Evolutionary conservation across 2,329 filamentous ascomycete species (phyloP).

Genomic region (Metarhizium humberi): DNA sequence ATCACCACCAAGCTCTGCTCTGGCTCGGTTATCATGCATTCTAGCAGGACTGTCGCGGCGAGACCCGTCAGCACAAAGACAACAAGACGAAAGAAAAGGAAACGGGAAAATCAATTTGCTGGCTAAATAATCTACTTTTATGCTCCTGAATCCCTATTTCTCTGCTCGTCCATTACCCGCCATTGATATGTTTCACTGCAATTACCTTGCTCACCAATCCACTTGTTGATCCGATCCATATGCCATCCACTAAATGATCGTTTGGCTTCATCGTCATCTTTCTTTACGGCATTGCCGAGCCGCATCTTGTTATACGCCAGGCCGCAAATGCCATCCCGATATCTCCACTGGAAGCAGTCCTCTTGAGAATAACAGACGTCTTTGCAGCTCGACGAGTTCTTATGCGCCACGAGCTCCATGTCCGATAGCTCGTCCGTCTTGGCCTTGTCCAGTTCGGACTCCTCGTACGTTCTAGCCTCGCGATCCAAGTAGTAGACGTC

Average conservation of each 20-base stretch:
- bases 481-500: slow-evolving; percentile 30
- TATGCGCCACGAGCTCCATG: slow-evolving; percentile 31
- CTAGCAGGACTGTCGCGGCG: too few relatives aligned
- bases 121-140: too few relatives aligned
- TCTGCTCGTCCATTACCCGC: background rate
- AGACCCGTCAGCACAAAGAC: too few relatives aligned
- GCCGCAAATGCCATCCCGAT: slow-evolving; percentile 26
- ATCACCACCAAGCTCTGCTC: too few relatives aligned
- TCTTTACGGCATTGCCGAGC: slow-evolving; percentile 27
- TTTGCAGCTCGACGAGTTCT: slow-evolving; percentile 31
- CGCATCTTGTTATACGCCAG: slow-evolving; percentile 23
- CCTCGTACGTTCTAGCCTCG: slow-evolving; percentile 18
- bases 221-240: slow-evolving; percentile 28
- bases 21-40: too few relatives aligned
- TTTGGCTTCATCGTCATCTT: slow-evolving; percentile 14
- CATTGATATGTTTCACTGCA: slow-evolving; percentile 16
- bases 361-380: slow-evolving; percentile 29
- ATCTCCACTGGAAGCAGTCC: slow-evolving; percentile 32
- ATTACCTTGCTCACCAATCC: slow-evolving; percentile 24
- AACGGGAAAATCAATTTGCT: too few relatives aligned
- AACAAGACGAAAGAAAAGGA: too few relatives aligned
- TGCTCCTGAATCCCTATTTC: too few relatives aligned
- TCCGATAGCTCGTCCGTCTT: slow-evolving; percentile 23
- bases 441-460: slow-evolving; percentile 19
- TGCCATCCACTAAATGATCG: slow-evolving; percentile 31